Conservation (phyloP, 108 stramenopile genomes). For the Skeletonema grethae region DNA sequence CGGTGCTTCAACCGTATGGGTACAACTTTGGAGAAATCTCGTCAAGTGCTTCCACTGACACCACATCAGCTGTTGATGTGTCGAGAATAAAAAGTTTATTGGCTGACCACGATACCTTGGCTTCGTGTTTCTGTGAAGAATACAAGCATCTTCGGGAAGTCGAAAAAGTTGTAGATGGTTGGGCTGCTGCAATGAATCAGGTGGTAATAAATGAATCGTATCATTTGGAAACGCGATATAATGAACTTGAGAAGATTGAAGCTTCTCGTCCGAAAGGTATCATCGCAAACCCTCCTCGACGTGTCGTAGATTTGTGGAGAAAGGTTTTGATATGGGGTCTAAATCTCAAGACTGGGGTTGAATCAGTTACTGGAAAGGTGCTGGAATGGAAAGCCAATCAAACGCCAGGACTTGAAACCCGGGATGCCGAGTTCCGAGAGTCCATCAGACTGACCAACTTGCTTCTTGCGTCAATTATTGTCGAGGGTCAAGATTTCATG, state of each 20-base stretch:
- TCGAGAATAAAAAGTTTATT: slow-evolving; percentile 23
- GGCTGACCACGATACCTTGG: slow-evolving; percentile 39
- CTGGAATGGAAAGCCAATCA: slow-evolving; percentile 15
- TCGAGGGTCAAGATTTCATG: slow-evolving; percentile 45
- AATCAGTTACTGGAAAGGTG: slow-evolving; percentile 6
- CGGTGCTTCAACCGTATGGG: slow-evolving; percentile 28
- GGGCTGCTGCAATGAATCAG: slow-evolving; percentile 49
- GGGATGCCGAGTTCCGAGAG: slow-evolving; percentile 9
- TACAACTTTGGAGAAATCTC: slow-evolving; percentile 13
- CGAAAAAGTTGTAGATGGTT: slow-evolving; percentile 43
- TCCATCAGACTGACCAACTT: slow-evolving; percentile 5
- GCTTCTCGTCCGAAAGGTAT: slow-evolving; percentile 63
- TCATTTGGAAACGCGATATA: slow-evolving; percentile 30
- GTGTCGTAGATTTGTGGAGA: slow-evolving; percentile 49
- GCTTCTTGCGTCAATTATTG: slow-evolving; percentile 8
- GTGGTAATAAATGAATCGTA: slow-evolving; percentile 21
- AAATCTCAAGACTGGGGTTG: slow-evolving; percentile 20
- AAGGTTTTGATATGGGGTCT: slow-evolving; percentile 63
- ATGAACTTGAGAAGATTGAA: slow-evolving; percentile 11
- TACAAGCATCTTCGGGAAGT: slow-evolving; percentile 35
- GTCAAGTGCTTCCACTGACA: background rate
- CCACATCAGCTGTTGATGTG: slow-evolving; percentile 12
- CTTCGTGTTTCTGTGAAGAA: slow-evolving; percentile 44
- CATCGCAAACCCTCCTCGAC: slow-evolving; percentile 59
- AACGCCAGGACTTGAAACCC: background rate